These are phyloP conservation scores for Chara braunii DNA, from an alignment of 139 green algal genomes.

Conservation along the genomic window DNA sequence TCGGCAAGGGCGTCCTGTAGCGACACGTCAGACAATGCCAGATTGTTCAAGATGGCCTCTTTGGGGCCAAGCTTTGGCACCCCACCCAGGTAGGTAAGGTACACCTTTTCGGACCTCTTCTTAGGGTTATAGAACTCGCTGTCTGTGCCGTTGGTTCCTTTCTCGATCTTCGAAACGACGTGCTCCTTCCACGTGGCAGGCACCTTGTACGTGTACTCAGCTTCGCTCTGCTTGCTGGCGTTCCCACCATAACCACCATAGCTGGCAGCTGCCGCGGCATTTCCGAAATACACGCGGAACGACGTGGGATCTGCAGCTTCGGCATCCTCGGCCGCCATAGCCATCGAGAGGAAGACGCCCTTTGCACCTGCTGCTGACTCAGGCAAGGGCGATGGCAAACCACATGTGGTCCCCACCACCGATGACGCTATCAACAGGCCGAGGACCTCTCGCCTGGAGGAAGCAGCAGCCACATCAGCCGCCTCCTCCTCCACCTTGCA, in stretches of 20 bases:
- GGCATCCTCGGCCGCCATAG: too few relatives aligned
- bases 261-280: constrained; percentile 26
- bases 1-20: constrained; percentile 20
- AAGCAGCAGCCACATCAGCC: too few relatives aligned
- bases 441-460: too few relatives aligned
- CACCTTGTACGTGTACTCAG: constrained; percentile 39
- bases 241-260: constrained; percentile 40
- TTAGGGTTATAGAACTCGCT: constrained; percentile 39
- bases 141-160: constrained; percentile 45
- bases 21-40: constrained; percentile 39
- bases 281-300: constrained; percentile 38
- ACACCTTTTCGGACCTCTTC: constrained; percentile 44
- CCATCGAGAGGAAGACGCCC: too few relatives aligned
- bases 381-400: too few relatives aligned
- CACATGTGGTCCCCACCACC: too few relatives aligned
- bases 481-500: too few relatives aligned
- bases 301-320: too few relatives aligned
- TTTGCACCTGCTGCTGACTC: too few relatives aligned
- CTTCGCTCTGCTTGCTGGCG: constrained; percentile 19
- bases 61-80: constrained; percentile 9
- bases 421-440: too few relatives aligned
- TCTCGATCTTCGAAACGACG: constrained; percentile 43
- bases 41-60: constrained; percentile 30
- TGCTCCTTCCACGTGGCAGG: constrained; percentile 39
- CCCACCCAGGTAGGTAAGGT: constrained; percentile 41